These are phyloP conservation scores for Ambrosiella xylebori DNA, from an alignment of 2,329 filamentous ascomycete genomes.

Conservation along the genomic window DNA sequence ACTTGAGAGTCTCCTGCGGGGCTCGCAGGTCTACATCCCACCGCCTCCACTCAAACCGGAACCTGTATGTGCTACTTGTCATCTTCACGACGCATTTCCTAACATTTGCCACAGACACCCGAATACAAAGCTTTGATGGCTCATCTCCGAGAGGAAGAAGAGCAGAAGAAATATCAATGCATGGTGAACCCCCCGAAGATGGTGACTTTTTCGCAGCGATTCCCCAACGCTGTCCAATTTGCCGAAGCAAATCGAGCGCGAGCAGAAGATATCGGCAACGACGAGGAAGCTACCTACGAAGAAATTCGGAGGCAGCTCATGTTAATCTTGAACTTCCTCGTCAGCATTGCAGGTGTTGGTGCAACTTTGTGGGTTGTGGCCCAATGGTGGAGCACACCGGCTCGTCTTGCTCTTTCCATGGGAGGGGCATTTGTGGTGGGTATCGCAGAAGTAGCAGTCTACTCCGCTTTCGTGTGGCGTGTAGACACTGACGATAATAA, in stretches of 20 bases:
- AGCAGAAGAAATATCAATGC: constrained; percentile 63
- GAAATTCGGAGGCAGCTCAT: constrained; percentile 69
- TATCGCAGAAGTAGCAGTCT: constrained; percentile 61
- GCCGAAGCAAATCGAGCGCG: constrained; percentile 35
- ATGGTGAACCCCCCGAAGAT: constrained; percentile 48
- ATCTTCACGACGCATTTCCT: constrained; percentile 9
- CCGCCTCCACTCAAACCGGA: constrained; percentile 66
- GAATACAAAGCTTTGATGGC: constrained; percentile 84
- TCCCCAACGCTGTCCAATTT: constrained; percentile 38
- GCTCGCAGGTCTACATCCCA: constrained; percentile 56
- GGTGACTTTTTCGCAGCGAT: constrained; percentile 43
- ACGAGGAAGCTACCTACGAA: constrained; percentile 47
- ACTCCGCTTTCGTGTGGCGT: constrained; percentile 56
- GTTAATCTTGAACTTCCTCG: constrained; percentile 74
- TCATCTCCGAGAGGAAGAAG: constrained; percentile 64
- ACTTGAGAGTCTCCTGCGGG: constrained; percentile 54
- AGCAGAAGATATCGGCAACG: constrained; percentile 24
- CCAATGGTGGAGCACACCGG: constrained; percentile 56
- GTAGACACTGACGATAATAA: constrained; percentile 49
- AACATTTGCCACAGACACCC: constrained; percentile 39
- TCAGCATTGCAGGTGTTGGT: constrained; percentile 67
- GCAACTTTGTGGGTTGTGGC: constrained; percentile 64
- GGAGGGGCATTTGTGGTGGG: constrained; percentile 52
- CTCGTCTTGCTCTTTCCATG: constrained; percentile 53
- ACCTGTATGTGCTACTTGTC: constrained; percentile 36